These are phyloP conservation scores for Hirsutella thompsonii DNA, from an alignment of 2,329 filamentous ascomycete genomes.

Conservation along the genomic window DNA sequence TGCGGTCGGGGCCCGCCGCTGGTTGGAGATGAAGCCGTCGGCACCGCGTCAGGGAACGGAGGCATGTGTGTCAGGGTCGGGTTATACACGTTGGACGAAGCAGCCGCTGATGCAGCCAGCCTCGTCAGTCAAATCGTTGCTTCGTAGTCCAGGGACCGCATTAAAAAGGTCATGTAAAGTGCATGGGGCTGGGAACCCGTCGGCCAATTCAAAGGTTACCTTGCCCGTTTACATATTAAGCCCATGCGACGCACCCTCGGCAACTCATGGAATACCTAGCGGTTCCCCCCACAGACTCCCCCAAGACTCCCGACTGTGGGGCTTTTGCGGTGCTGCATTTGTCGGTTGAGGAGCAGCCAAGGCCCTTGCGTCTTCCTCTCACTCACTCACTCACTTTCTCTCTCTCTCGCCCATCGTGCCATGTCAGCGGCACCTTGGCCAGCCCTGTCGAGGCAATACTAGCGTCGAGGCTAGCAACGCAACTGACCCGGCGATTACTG, in stretches of 20 bases:
- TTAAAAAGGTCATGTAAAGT: no score
- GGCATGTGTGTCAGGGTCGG: not conserved
- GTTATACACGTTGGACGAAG: no score
- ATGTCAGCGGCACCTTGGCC: not conserved
- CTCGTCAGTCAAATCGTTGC: no score
- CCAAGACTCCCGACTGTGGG: not conserved
- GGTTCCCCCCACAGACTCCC: not conserved
- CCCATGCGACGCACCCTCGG: not conserved
- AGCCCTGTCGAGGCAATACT: not conserved
- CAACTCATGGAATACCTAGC: not conserved
- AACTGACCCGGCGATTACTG: not conserved
- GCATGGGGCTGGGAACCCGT: not conserved
- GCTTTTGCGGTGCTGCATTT: not conserved
- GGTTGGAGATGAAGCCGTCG: not conserved
- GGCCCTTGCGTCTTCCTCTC: not conserved
- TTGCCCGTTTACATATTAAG: not conserved
- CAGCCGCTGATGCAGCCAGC: no score
- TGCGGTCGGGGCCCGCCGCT: not conserved
- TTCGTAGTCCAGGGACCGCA: no score
- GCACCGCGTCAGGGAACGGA: not conserved
- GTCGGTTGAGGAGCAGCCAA: not conserved
- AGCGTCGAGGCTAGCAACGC: not conserved
- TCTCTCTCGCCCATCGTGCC: not conserved
- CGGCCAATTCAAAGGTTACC: not conserved
- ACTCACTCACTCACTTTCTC: no score